Evolutionary conservation across 768 basidiomycete species (phyloP).

Genomic region (Hygrophoropsis aurantiaca): DNA sequence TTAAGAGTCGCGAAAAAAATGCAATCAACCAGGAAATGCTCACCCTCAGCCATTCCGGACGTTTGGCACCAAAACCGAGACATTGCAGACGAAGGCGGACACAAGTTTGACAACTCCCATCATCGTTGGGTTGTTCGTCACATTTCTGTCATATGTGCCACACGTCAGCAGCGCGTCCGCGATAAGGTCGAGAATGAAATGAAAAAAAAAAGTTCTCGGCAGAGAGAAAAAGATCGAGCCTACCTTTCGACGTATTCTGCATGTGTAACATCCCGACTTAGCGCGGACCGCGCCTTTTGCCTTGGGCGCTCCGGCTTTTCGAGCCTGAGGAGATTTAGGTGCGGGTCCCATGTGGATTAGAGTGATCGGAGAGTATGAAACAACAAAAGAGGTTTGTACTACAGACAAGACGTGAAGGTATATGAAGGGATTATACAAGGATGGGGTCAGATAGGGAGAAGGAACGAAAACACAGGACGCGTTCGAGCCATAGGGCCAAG

Average conservation of each 20-base stretch:
- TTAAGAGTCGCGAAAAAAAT: neutral
- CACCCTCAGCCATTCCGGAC: constrained; percentile 84
- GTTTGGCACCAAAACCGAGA: constrained; percentile 81
- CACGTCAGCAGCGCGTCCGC: constrained; percentile 19
- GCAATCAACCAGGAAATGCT: neutral
- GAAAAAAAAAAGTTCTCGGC: constrained; percentile 5
- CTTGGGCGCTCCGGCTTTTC: constrained; percentile 58
- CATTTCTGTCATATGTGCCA: constrained; percentile 60
- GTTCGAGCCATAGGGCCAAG: constrained; percentile 22
- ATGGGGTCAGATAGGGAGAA: constrained; percentile 5
- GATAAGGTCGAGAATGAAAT: constrained; percentile 8
- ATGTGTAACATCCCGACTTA: constrained; percentile 88
- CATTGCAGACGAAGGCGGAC: constrained; percentile 80
- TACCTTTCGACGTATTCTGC: constrained; percentile 86
- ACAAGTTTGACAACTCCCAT: constrained; percentile 73
- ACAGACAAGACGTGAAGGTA: neutral
- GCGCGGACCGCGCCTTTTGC: constrained; percentile 81
- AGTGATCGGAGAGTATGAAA: constrained; percentile 31
- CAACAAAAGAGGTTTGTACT: constrained; percentile 9
- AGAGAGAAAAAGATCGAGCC: constrained; percentile 15
- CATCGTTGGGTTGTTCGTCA: constrained; percentile 65
- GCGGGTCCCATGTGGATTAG: constrained; percentile 36
- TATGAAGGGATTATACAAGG: constrained; percentile 4
- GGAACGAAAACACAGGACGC: constrained; percentile 15
- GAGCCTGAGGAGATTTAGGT: constrained; percentile 40